Evolutionary conservation across 257 asterid genomes (phyloP), one percentile per base, ranked within the genome.

Genomic region (Mentha longifolia): DNA sequence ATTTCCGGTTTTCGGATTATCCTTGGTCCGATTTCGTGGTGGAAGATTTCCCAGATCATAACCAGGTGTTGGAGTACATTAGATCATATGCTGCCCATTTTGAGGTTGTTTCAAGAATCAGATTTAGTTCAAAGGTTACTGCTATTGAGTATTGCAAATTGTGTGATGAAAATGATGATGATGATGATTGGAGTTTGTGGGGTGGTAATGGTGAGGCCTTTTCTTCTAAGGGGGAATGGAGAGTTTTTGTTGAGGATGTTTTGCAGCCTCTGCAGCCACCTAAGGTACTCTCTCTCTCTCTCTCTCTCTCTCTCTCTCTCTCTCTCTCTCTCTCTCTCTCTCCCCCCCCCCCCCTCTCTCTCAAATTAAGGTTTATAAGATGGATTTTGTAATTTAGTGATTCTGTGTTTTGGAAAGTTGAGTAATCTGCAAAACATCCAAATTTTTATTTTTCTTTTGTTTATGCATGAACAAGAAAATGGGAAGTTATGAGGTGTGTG

Each of bases 1-100:
- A 79, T 55, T 89, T 81, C 57, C 87, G 66, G 64, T 89, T 89
- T 76, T 86, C 96, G 2, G 96, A 89, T 71, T 82, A 81, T 22
- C 58, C 76, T 10, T 89, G 93, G 93, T 84, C 96, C 5, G 68
- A 70, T 66, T 76, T 79, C 0, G 85, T 80, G 30, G 6, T 57
- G 2, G 76, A 80, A 5, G 72, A 74, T 0, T 84, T 85, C 47
- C 96, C 92, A 0, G 65, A 74, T 17, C 90, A 89, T 37, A 17
- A 15, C 67, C 91, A 83, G 67, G 92, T 86, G 10, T 47, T 83
- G 81, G 76, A 85, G 28, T 86, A 85, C 72, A 47, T 89, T 2
- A 46, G 55, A 12, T 78, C 91, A 3, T 89, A 86, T 39, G 91
- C 88, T n/a, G 28, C 54, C 74, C 86, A 69, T 65, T 86, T 78